A percentile compares a stretch with the other conserved stretches of the same genome.
Conservation (phyloP, 805 yeast species). For the Wickerhamomyces rabaulensis region DNA sequence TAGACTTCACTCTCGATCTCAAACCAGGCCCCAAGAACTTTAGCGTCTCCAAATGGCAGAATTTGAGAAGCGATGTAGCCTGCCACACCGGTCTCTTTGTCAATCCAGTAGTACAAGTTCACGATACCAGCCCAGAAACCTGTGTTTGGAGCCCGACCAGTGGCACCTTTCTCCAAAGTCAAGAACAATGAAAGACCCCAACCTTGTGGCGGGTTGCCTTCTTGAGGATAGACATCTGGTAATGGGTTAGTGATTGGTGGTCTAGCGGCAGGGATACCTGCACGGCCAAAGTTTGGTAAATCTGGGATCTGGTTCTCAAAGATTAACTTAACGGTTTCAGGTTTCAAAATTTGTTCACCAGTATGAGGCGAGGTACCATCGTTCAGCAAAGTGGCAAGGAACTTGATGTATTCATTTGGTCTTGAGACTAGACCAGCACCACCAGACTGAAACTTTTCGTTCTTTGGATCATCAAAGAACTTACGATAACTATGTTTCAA, state of each 20-base stretch:
- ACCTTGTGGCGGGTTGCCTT: constrained; percentile 22
- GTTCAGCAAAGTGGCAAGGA: constrained; percentile 35
- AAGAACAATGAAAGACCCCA: constrained; percentile 29
- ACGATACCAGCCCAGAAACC: constrained; percentile 38
- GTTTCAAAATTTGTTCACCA: constrained; percentile 27
- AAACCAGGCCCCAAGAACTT: constrained; percentile 14
- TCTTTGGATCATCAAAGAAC: constrained; percentile 5
- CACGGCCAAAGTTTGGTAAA: constrained; percentile 18
- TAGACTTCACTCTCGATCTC: constrained; percentile 18
- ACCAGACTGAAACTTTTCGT: constrained; percentile 27
- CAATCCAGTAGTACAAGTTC: constrained; percentile 38
- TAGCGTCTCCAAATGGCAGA: constrained; percentile 30
- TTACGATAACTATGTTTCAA: constrained; percentile 10
- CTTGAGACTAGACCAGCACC: constrained; percentile 41
- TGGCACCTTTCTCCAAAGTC: constrained; percentile 23
- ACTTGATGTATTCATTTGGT: constrained; percentile 34
- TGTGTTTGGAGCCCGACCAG: constrained; percentile 33
- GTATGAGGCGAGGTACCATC: constrained; percentile 33
- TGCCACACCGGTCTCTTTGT: constrained; percentile 32
- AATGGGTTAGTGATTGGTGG: constrained; percentile 11
- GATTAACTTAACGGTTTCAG: constrained; percentile 26
- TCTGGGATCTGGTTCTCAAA: constrained; percentile 28
- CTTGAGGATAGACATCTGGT: constrained; percentile 22
- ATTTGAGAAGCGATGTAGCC: constrained; percentile 35
- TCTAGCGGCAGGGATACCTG: constrained; percentile 10